Base-by-base conservation (phyloP, 257 asterid genomes). In the Verbascum thapsus region DNA sequence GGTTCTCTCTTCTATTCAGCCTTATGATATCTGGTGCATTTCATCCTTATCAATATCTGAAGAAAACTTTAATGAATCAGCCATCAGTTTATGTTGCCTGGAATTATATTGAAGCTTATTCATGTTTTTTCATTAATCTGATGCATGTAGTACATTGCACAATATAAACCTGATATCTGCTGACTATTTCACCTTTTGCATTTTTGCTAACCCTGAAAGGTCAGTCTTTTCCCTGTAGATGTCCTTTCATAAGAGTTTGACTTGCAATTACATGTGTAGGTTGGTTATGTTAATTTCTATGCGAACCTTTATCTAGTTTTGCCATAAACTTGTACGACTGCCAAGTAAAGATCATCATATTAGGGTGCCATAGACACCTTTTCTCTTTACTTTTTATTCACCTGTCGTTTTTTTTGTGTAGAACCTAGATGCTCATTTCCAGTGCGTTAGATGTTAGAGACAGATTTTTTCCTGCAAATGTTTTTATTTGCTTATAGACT, bases 11-110 rank as follows among this genome's bases (percentile, higher is more conserved):
- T 45, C n/a, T 52, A 1, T 20, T 45, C 59, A 39, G 30, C 49
- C 32, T 67, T 47, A 35, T 8, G 16, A n/a, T 7, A 5, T 7
- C 62, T 39, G 10, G 43, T 38, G 52, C 15, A 44, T 59, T n/a
- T 41, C 38, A 17, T 59, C 56, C 41, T 35, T 69, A 53, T 39
- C 20, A 52, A 40, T 58, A 39, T 56, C 11, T 68, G 70, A 59
- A 17, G 42, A 43, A 60, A 26, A 43, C 48, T 40, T 13, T 11
- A 40, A 32, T 34, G 52, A 23, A 39, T 48, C 42, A 40, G 43
- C 67, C 47, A n/a, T n/a, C n/a, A 56, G 41, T 50, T 53, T 4
- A 54, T 53, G 49, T 43, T 47, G 38, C 16, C 66, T 53, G 35
- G 22, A 63, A 63, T 11, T 15, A 40, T 30, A 37, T n/a, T 15